phyloP scores from a whole-genome alignment of 2,329 filamentous ascomycete species.

The Fusarium nodosum region DNA sequence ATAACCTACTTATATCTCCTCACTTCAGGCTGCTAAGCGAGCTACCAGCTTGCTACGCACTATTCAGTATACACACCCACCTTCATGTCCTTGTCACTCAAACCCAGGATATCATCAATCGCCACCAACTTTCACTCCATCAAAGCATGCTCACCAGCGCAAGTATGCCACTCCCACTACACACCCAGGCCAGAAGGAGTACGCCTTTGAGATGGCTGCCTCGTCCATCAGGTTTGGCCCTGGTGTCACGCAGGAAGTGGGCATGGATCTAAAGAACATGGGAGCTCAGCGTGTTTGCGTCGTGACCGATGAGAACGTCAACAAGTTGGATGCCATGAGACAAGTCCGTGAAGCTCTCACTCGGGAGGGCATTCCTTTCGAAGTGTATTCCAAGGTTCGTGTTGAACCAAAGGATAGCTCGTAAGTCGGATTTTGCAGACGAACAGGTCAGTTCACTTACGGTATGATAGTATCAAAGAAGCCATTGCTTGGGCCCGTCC shows the following conservation, averaged over 20 bases:
- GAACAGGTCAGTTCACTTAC: slow-evolving; percentile 20
- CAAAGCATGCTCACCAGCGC: slow-evolving; percentile 56
- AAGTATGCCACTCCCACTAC: slow-evolving; percentile 79
- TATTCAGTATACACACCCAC: slow-evolving; percentile 91
- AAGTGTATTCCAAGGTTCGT: slow-evolving; percentile 83
- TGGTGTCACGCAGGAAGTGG: slow-evolving; percentile 93
- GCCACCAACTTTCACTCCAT: slow-evolving; percentile 68
- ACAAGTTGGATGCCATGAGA: slow-evolving; percentile 87
- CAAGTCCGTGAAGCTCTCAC: slow-evolving; percentile 86
- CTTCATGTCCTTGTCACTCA: slow-evolving; percentile 90
- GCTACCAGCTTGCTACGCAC: slow-evolving; percentile 83
- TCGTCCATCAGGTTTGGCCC: slow-evolving; percentile 95
- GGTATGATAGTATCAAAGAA: slow-evolving; percentile 76
- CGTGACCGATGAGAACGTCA: slow-evolving; percentile 88
- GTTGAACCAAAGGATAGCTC: slow-evolving; percentile 96
- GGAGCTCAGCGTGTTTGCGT: slow-evolving; percentile 89
- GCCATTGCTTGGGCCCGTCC: slow-evolving; percentile 89
- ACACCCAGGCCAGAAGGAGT: slow-evolving; percentile 81
- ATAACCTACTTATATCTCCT: slow-evolving; percentile 6
- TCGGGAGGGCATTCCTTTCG: slow-evolving; percentile 82
- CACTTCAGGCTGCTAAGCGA: slow-evolving; percentile 67
- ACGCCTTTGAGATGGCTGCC: slow-evolving; percentile 98
- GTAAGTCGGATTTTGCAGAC: slow-evolving; percentile 60
- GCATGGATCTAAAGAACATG: slow-evolving; percentile 97
- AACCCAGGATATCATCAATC: slow-evolving; percentile 85